A percentile compares a stretch with the other conserved stretches of the same genome.
These are phyloP conservation scores for Zoysia japonica DNA, from an alignment of 176 grass and related monocot genomes.

Conservation along the genomic window DNA sequence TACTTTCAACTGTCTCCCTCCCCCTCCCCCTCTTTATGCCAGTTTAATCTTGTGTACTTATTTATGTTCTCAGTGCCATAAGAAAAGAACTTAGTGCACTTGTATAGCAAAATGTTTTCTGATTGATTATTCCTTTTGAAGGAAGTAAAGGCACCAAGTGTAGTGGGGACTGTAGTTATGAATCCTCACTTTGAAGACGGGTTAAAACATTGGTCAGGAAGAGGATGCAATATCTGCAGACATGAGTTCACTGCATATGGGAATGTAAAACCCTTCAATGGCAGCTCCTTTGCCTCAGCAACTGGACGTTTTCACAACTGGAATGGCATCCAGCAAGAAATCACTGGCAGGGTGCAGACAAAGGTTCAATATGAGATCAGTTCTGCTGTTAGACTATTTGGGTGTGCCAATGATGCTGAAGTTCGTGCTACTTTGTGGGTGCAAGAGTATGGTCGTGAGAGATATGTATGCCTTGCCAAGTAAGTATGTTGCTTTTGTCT, in stretches of 20 bases:
- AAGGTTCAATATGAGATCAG: constrained; percentile 77
- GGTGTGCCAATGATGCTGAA: constrained; percentile 64
- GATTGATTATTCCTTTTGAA: constrained; percentile 40
- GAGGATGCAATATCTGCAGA: constrained; percentile 88
- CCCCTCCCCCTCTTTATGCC: too few species aligned
- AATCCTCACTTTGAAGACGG: constrained; percentile 87
- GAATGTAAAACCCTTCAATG: constrained; percentile 65
- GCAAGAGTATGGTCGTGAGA: constrained; percentile 82
- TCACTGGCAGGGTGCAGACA: constrained; percentile 67
- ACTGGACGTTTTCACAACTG: constrained; percentile 74
- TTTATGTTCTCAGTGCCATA: not conserved
- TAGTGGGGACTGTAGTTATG: constrained; percentile 45
- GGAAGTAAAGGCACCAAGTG: constrained; percentile 46
- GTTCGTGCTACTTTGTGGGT: constrained; percentile 78
- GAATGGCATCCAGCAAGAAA: constrained; percentile 94
- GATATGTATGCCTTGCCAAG: constrained; percentile 83
- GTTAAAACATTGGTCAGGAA: constrained; percentile 87
- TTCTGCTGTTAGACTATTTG: constrained; percentile 71
- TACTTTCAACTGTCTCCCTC: not conserved
- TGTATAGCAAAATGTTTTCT: not conserved
- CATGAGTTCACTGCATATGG: constrained; percentile 63
- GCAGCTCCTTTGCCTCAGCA: constrained; percentile 75
- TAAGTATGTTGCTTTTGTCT: constrained; percentile 43
- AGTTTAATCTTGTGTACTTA: not conserved
- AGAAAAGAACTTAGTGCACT: not conserved